Percentiles rank a stretch among this genome's conserved stretches.
Evolutionary conservation across 2,329 filamentous ascomycete species (phyloP).

Genomic region (Trichoderma brevicompactum): DNA sequence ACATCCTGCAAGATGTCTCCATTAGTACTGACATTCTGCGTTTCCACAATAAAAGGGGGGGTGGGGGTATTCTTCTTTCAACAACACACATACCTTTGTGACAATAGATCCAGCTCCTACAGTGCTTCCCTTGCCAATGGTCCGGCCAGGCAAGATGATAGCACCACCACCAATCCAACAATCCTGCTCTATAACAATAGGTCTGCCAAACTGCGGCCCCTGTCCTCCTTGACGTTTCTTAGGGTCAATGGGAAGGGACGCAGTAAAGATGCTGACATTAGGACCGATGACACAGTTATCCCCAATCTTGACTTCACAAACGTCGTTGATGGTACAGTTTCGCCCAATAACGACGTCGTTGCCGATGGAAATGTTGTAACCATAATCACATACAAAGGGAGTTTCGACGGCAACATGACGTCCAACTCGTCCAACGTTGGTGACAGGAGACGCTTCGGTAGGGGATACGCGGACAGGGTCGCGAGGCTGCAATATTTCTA

Average conservation of each 20-base stretch:
- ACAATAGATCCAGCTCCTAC: conserved; percentile 86
- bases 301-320: conserved; percentile 81
- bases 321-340: conserved; percentile 84
- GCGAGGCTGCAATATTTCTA: conserved; percentile 70
- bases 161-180: conserved; percentile 81
- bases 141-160: conserved; percentile 77
- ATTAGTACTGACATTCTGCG: conserved; percentile 31
- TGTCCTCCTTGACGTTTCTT: conserved; percentile 74
- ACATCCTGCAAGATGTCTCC: conserved; percentile 54
- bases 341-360: conserved; percentile 82
- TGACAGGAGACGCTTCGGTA: conserved; percentile 55
- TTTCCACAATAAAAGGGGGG: background rate
- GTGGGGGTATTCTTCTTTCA: background rate
- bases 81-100: conserved; percentile 63
- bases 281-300: conserved; percentile 77
- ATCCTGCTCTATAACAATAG: conserved; percentile 81
- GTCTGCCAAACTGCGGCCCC: conserved; percentile 70
- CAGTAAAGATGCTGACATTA: conserved; percentile 84
- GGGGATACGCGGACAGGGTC: conserved; percentile 62
- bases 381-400: conserved; percentile 92
- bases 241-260: conserved; percentile 72
- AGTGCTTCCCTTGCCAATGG: conserved; percentile 76
- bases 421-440: conserved; percentile 68
- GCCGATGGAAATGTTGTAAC: conserved; percentile 90
- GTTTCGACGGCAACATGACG: conserved; percentile 78